Evolutionary conservation across 371 early-diverging fungal species (phyloP), one percentile per base, ranked within the genome.

Genomic region (Entomophthora muscae): DNA sequence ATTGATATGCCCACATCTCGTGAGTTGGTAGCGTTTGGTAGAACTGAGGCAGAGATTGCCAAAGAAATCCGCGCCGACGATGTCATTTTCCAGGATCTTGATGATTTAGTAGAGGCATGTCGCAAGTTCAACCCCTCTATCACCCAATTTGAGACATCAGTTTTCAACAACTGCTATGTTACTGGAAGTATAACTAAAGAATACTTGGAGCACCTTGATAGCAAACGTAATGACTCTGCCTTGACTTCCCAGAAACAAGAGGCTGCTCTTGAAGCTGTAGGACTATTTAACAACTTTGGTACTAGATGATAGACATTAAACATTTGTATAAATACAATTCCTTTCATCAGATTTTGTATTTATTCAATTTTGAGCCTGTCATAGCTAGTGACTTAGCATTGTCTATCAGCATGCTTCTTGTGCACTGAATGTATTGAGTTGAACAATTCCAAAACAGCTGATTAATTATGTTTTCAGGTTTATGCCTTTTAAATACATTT

Each of bases 1-100:
- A 98, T 98, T 74, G 96, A 98, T 68, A 98, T 98, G 97, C 98
- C 98, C 26, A 87, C 91, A 21, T 81, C 87, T 26, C 70, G 76
- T 52, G 98, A 98, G 70, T 77, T 98, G 52, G 89, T 98, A 23
- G 98, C 95, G 3, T 79, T 82, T 60, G 76, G 79, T 31, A 81
- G 84, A 52, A 80, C 76, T 30, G 90, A 88, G 33, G 86, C 83
- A 12, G 82, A 89, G 65, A 83, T 98, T 32, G 93, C 98, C 1
- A 69, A 69, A 1, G 86, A 77, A 53, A 85, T 98, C 61, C 93
- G 93, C 53, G 96, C 95, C 23, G 98, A 98, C 73, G 70, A 74
- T 63, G 89, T 98, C 32, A 91, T 98, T 63, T 98, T 80, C 77
- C 91, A 94, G 75, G 76, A 78, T 30, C 73, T 95, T 31, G 78